Evolutionary conservation across 163 green algal genomes (phyloP).

Genomic region (Botryococcus braunii): DNA sequence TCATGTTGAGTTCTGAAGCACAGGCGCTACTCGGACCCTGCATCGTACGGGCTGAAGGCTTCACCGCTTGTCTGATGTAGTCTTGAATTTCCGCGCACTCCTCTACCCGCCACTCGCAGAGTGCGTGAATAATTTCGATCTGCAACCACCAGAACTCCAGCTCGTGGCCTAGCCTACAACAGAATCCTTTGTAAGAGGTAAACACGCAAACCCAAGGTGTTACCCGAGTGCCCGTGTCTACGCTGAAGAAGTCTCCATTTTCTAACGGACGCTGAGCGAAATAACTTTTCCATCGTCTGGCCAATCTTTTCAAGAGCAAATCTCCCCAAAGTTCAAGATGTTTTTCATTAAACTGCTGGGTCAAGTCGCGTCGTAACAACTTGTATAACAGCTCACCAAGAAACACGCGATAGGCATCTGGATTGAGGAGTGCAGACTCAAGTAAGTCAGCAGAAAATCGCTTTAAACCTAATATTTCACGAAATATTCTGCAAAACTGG

Average conservation of each 20-base stretch:
- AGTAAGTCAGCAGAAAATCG: constrained; percentile 32
- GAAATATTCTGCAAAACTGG: constrained; percentile 41
- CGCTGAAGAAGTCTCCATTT: constrained; percentile 18
- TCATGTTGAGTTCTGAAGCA: too few species aligned
- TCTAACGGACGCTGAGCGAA: constrained; percentile 29
- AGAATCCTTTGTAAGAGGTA: too few species aligned
- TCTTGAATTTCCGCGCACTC: constrained; percentile 31
- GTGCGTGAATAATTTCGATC: constrained; percentile 37
- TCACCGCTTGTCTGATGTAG: constrained; percentile 23
- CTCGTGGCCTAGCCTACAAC: too few species aligned
- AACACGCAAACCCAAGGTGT: too few species aligned
- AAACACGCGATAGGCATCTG: constrained; percentile 27
- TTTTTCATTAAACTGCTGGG: constrained; percentile 14
- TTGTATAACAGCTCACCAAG: constrained; percentile 34
- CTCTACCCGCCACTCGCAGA: constrained; percentile 39
- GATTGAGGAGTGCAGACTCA: constrained; percentile 29
- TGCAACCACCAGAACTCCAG: too few species aligned
- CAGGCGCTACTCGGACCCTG: too few species aligned
- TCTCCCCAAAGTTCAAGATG: constrained; percentile 22
- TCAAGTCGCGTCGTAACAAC: constrained; percentile 24
- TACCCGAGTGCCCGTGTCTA: too few species aligned
- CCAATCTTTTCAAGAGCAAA: constrained; percentile 23
- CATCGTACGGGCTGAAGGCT: too few species aligned
- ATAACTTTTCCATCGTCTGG: constrained; percentile 17
- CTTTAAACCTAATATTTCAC: constrained; percentile 17